A percentile compares a stretch with the other conserved stretches of the same genome.
Evolutionary conservation across 768 basidiomycete genomes (phyloP).

Genomic region (Pholiota conissans): DNA sequence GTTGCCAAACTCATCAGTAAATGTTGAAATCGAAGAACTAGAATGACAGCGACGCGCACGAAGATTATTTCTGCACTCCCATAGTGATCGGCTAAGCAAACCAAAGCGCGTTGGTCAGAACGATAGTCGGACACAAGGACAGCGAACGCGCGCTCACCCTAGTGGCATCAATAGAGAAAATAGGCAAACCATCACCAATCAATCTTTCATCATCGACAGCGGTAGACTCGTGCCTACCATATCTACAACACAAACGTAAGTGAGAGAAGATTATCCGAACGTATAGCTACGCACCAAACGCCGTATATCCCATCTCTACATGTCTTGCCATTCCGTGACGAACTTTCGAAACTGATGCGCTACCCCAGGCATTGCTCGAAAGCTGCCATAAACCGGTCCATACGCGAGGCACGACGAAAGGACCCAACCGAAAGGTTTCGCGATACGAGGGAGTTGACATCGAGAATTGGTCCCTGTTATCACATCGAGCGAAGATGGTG

Average conservation of each 20-base stretch:
- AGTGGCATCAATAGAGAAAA: slow-evolving; percentile 1
- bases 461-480: not conserved
- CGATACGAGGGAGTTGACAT: slow-evolving; percentile 21
- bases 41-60: slow-evolving; percentile 38
- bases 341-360: slow-evolving; percentile 62
- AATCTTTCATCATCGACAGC: not conserved
- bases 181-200: not conserved
- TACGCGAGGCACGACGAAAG: slow-evolving; percentile 58
- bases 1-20: not conserved
- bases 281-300: slow-evolving; percentile 47
- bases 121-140: not conserved
- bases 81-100: slow-evolving; percentile 77
- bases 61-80: slow-evolving; percentile 82
- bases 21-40: slow-evolving; percentile 4
- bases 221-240: slow-evolving; percentile 30
- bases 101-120: not conserved
- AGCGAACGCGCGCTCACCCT: slow-evolving; percentile 28
- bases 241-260: slow-evolving; percentile 22
- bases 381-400: slow-evolving; percentile 87
- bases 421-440: slow-evolving; percentile 59
- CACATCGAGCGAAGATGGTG: not conserved
- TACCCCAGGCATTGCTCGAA: slow-evolving; percentile 85
- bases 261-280: no score
- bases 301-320: slow-evolving; percentile 59
- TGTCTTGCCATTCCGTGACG: slow-evolving; percentile 67